phyloP scores from a whole-genome alignment of 139 green algal species.

The Coelastrella sp. region DNA sequence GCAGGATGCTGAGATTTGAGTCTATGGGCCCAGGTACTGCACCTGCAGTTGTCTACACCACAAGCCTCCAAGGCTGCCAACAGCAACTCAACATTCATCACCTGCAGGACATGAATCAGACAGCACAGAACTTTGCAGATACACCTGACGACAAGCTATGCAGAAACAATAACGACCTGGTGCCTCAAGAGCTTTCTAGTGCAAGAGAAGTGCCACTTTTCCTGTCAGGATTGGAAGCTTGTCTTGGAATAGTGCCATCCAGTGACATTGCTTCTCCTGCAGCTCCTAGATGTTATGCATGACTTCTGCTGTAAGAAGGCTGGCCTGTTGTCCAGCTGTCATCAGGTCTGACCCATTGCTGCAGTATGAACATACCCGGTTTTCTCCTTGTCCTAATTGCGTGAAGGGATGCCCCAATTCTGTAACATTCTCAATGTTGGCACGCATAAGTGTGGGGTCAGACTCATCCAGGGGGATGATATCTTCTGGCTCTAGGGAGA shows the following conservation, averaged over 20 bases:
- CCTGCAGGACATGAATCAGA: no score
- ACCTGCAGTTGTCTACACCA: constrained; percentile 89
- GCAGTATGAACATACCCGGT: constrained; percentile 23
- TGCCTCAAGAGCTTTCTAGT: no score
- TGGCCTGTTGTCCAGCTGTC: background rate
- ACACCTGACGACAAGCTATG: no score
- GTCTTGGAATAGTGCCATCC: no score
- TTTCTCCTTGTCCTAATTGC: constrained; percentile 20
- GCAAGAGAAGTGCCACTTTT: no score
- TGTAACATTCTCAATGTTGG: background rate
- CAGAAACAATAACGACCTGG: no score
- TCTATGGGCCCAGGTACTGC: no score
- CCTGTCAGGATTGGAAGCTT: no score
- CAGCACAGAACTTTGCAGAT: no score
- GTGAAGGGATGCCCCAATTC: background rate
- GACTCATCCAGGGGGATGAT: constrained; percentile 11
- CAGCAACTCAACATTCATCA: constrained; percentile 63
- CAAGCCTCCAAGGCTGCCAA: constrained; percentile 87
- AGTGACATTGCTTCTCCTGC: no score
- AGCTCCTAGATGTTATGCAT: background rate
- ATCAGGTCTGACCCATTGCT: no score
- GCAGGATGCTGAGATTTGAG: background rate
- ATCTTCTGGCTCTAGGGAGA: constrained; percentile 8
- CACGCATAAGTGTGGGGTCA: constrained; percentile 23
- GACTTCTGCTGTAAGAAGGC: background rate